Evolutionary conservation across 176 grass and related monocot genomes (phyloP).

Genomic region (Eleusine coracana): DNA sequence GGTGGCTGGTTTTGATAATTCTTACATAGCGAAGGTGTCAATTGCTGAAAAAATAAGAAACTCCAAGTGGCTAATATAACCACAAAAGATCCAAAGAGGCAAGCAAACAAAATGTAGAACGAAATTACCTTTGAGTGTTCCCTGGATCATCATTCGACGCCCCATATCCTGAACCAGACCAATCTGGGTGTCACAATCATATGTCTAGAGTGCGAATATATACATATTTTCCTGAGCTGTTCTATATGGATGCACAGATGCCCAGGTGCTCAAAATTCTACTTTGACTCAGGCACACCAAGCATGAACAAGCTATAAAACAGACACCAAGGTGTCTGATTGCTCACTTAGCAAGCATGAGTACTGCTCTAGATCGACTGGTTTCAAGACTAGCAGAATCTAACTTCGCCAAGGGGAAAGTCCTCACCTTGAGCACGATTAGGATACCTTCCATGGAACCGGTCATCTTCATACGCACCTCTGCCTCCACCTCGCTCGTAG

Average conservation of each 20-base stretch:
- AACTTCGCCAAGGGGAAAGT: not conserved
- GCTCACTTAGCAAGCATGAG: not conserved
- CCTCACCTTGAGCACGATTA: constrained; percentile 55
- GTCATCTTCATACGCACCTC: constrained; percentile 78
- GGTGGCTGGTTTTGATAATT: constrained; percentile 1
- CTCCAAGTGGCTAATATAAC: too few relatives aligned
- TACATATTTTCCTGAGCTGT: not conserved
- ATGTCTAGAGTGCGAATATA: constrained; percentile 10
- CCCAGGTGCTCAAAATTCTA: constrained; percentile 11
- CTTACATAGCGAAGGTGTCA: not conserved
- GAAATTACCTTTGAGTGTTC: constrained; percentile 66
- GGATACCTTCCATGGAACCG: constrained; percentile 65
- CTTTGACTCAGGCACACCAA: not conserved
- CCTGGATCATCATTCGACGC: constrained; percentile 69
- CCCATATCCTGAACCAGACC: constrained; percentile 72
- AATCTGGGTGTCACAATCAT: constrained; percentile 64
- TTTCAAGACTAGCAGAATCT: not conserved
- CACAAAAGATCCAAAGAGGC: too few relatives aligned
- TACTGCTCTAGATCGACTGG: not conserved
- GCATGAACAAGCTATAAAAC: not conserved
- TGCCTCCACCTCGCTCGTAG: constrained; percentile 69
- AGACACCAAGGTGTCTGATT: not conserved
- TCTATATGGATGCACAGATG: not conserved
- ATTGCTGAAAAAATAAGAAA: not conserved
- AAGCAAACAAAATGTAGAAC: not conserved